Evolutionary conservation across 2,329 filamentous ascomycete genomes (phyloP), one percentile per base, ranked within the genome.

Genomic region (Alternaria sp.): DNA sequence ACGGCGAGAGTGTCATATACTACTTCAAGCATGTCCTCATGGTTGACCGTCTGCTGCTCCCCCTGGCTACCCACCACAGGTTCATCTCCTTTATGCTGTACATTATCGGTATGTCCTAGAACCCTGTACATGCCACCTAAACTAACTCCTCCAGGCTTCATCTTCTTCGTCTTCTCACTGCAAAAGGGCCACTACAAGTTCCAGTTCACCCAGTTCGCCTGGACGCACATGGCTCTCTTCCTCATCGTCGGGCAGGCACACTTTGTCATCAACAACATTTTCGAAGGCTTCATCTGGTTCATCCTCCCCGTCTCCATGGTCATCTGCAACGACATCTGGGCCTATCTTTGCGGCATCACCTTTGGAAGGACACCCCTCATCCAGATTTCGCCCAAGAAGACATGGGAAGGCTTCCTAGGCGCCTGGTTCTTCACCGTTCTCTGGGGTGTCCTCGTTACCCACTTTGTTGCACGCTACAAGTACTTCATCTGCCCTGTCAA

Each of bases 221-320:
- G 95, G 95, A 98, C 95, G 14, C 95, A 99, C 79, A 98, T 99
- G 94, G 95, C 96, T 5, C 87, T 99, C 20, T 98, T 96, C 83
- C 85, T 99, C 73, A 97, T 99, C 73, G 94, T 98, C 39, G 94
- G 97, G 6, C 94, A 99, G 80, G 94, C 95, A 14, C 95, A 99
- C 79, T 99, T 99, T 79, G 93, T 98, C 82, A 98, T 99, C 92
- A 99, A 99, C 86, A 99, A 99, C 81, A 91, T 99, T 67, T 96
- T 99, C 72, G 95, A 99, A 82, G 95, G 95, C 82, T 93, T 99
- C 91, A 96, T 99, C 78, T 99, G 95, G 95, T 98, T 99, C 85
- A 97, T 98, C 86, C 82, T 99, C 44, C 95, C 95, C 7, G 94
- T 93, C 7, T 90, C 93, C 54, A 87, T 99, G 71, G 95, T 99